Evolutionary conservation across 1,284 basidiomycete species (phyloP).

Genomic region (Sutorius eximius): DNA sequence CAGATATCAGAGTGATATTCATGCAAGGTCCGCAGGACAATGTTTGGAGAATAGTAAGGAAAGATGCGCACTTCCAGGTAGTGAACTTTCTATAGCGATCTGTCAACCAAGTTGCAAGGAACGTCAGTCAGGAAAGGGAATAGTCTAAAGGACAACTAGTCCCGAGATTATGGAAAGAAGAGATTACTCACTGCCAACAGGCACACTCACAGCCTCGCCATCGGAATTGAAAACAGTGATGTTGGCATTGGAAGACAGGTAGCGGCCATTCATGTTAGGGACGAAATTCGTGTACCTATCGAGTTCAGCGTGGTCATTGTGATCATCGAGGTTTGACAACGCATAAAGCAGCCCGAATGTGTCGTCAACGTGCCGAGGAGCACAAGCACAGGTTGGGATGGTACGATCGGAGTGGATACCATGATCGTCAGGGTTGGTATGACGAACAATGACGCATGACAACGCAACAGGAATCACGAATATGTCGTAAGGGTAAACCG

Average conservation of each 20-base stretch:
- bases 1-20: neutral
- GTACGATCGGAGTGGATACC: neutral
- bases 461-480: neutral
- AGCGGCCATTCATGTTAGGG: slow-evolving; percentile 70
- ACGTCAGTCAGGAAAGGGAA: neutral
- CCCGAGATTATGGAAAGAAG: neutral
- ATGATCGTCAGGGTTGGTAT: slow-evolving; percentile 8
- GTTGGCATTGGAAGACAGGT: slow-evolving; percentile 83
- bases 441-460: neutral
- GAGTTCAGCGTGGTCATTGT: neutral
- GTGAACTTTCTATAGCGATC: slow-evolving; percentile 73
- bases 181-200: slow-evolving; percentile 57
- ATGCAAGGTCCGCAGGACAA: neutral
- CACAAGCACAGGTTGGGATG: neutral
- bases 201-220: slow-evolving; percentile 51
- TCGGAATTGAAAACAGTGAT: slow-evolving; percentile 66
- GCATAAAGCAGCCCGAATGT: neutral
- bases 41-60: neutral
- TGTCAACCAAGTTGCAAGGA: slow-evolving; percentile 23
- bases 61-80: slow-evolving; percentile 59
- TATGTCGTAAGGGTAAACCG: neutral
- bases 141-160: neutral
- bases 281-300: slow-evolving; percentile 70
- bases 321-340: neutral
- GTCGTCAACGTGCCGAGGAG: neutral